These are phyloP conservation scores for Botrytis elliptica DNA, from an alignment of 2,329 filamentous ascomycete species.

Conservation along the genomic window DNA sequence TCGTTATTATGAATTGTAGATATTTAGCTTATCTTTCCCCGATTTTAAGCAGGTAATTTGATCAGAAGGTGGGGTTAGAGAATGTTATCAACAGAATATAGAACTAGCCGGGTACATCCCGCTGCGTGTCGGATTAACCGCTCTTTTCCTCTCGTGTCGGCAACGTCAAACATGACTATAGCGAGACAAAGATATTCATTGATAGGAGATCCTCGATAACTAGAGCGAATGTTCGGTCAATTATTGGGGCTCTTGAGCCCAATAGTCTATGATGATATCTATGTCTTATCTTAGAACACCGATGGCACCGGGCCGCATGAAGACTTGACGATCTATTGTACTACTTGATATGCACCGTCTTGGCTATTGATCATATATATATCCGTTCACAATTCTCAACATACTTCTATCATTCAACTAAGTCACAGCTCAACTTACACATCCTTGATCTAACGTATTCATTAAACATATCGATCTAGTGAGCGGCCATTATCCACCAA, in stretches of 20 bases:
- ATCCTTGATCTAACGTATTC: background rate
- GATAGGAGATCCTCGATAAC: background rate
- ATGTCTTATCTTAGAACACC: background rate
- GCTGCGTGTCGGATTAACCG: background rate
- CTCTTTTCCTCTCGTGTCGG: background rate
- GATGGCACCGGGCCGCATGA: background rate
- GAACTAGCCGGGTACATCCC: background rate
- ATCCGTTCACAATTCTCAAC: background rate
- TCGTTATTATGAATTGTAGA: background rate
- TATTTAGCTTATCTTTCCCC: background rate
- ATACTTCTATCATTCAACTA: background rate
- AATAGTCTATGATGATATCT: background rate
- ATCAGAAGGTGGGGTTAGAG: background rate
- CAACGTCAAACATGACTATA: background rate
- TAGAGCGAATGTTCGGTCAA: background rate
- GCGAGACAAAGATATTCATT: background rate
- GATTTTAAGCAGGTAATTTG: background rate
- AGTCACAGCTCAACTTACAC: background rate
- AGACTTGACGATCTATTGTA: background rate
- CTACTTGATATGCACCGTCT: background rate
- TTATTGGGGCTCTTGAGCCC: background rate
- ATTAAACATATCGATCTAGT: background rate
- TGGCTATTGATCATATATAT: background rate
- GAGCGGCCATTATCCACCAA: background rate
- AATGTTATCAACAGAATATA: background rate